Conservation (phyloP, 164 flowering plant species). For the Tinospora cordifolia region DNA sequence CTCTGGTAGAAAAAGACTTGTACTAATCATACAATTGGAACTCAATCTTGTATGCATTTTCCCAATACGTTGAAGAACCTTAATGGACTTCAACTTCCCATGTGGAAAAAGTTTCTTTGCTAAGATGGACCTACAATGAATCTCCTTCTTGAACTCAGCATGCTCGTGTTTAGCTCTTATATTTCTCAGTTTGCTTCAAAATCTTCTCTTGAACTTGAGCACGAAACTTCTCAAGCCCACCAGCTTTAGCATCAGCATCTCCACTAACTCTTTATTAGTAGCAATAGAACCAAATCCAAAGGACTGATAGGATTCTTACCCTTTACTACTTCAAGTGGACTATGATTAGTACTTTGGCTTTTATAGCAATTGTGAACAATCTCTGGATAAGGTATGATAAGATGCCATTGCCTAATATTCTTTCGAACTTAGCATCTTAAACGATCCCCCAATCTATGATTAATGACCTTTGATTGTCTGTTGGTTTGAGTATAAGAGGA, state of each 20-base stretch:
- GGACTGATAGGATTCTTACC: too few relatives aligned
- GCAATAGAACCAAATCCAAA: background rate
- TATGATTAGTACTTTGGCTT: too few relatives aligned
- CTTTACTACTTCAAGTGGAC: too few relatives aligned
- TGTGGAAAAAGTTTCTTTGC: constrained; percentile 17
- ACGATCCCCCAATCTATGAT: too few relatives aligned
- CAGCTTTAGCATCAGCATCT: background rate
- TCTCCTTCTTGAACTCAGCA: constrained; percentile 9
- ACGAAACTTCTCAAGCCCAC: too few relatives aligned
- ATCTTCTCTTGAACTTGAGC: background rate
- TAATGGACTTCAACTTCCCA: constrained; percentile 5
- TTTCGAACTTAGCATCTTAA: too few relatives aligned
- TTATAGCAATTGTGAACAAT: too few relatives aligned
- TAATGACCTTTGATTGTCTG: too few relatives aligned
- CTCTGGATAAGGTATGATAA: background rate
- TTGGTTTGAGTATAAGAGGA: background rate
- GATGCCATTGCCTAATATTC: background rate
- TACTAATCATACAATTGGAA: too few relatives aligned
- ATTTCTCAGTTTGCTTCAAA: constrained; percentile 1
- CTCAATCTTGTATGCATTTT: constrained; percentile 22
- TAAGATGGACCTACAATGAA: constrained; percentile 19
- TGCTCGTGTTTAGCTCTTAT: constrained; percentile 1
- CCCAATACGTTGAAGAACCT: constrained; percentile 10
- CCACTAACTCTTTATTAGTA: background rate
- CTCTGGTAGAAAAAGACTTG: background rate